Percentiles rank a stretch among this genome's conserved stretches.
Conservation (phyloP, 1,139 yeast genomes). For the Debaryomyces sp. region DNA sequence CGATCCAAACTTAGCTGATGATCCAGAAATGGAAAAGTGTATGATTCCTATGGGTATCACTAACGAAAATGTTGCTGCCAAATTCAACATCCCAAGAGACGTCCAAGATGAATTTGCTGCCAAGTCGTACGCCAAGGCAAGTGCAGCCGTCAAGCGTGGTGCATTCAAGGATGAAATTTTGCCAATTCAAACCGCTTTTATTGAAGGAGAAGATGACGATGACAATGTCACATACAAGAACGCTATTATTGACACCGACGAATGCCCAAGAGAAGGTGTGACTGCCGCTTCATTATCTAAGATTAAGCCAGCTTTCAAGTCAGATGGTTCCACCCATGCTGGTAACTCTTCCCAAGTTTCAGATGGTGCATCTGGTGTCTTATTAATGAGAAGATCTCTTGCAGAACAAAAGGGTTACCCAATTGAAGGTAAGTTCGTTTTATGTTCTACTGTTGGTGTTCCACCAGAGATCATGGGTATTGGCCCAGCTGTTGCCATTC, state of each 20-base stretch:
- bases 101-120: conserved; percentile 90
- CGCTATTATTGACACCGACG: conserved; percentile 69
- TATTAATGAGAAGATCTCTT: conserved; percentile 83
- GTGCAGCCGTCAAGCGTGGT: conserved; percentile 67
- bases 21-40: conserved; percentile 35
- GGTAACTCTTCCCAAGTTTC: conserved; percentile 94
- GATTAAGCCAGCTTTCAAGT: conserved; percentile 84
- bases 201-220: conserved; percentile 55
- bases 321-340: conserved; percentile 85
- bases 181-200: conserved; percentile 63
- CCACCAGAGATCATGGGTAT: conserved; percentile 98
- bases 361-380: conserved; percentile 93
- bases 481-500: conserved; percentile 95
- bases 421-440: conserved; percentile 73
- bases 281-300: conserved; percentile 75
- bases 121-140: conserved; percentile 81
- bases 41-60: conserved; percentile 80
- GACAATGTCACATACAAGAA: conserved; percentile 42
- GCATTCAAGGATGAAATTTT: conserved; percentile 82
- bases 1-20: conserved; percentile 46
- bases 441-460: conserved; percentile 80
- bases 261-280: conserved; percentile 89
- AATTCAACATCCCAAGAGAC: conserved; percentile 64
- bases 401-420: conserved; percentile 75
- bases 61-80: conserved; percentile 41